Evolutionary conservation across 2,329 filamentous ascomycete genomes (phyloP).

Genomic region (Botrytis tulipae): DNA sequence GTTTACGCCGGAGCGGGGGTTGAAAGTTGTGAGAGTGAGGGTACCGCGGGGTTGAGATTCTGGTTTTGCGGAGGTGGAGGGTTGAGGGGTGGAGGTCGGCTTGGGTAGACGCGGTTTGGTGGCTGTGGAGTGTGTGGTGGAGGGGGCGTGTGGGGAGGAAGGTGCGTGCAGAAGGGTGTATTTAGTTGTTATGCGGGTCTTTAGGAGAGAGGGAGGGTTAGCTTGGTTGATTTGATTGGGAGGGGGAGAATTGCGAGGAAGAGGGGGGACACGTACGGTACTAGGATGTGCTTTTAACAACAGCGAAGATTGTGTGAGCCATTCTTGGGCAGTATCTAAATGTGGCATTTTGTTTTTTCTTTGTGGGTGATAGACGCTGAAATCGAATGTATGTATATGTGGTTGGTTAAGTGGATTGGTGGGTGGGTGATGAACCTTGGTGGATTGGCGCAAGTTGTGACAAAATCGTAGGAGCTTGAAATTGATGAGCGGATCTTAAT

Average conservation of each 20-base stretch:
- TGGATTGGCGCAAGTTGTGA: neutral
- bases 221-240: slow-evolving; percentile 20
- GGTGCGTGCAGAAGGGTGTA: slow-evolving; percentile 66
- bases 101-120: slow-evolving; percentile 34
- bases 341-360: slow-evolving; percentile 64
- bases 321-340: slow-evolving; percentile 80
- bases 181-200: slow-evolving; percentile 91
- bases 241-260: slow-evolving; percentile 6
- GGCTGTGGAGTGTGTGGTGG: slow-evolving; percentile 18
- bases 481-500: neutral
- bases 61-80: slow-evolving; percentile 43
- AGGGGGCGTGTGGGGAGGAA: slow-evolving; percentile 35
- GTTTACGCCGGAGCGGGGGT: slow-evolving; percentile 74
- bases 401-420: neutral
- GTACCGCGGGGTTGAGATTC: slow-evolving; percentile 53
- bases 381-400: neutral
- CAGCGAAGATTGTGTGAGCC: slow-evolving; percentile 82
- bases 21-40: slow-evolving; percentile 85
- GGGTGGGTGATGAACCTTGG: neutral
- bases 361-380: neutral
- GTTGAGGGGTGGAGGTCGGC: slow-evolving; percentile 37
- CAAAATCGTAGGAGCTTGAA: neutral
- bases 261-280: slow-evolving; percentile 58
- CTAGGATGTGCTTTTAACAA: slow-evolving; percentile 83
- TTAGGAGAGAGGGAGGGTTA: slow-evolving; percentile 22